Evolutionary conservation across 163 green algal genomes (phyloP).

Genomic region (Volvox carteri): DNA sequence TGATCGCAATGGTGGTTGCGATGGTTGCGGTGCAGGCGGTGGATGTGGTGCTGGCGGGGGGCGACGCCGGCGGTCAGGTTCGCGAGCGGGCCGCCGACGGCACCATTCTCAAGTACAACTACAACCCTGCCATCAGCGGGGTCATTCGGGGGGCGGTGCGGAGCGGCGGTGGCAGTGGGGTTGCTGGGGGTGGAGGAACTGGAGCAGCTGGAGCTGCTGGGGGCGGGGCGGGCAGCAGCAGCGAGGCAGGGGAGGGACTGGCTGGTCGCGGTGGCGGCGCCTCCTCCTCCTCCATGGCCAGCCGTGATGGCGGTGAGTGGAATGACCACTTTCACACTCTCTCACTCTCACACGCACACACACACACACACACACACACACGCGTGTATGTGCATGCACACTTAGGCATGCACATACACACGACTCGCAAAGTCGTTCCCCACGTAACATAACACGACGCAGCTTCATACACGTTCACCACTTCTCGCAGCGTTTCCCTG

Average conservation of each 20-base stretch:
- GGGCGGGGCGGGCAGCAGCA: not conserved
- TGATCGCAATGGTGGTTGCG: too few species aligned
- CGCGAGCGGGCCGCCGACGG: constrained; percentile 67
- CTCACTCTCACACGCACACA: too few species aligned
- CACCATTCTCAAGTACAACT: constrained; percentile 68
- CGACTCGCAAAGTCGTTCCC: too few species aligned
- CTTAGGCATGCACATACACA: too few species aligned
- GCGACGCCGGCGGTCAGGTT: constrained; percentile 63
- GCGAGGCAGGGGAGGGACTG: not conserved
- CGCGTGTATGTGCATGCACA: too few species aligned
- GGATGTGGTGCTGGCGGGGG: constrained; percentile 77
- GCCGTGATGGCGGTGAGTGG: not conserved
- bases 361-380: too few species aligned
- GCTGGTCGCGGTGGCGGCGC: not conserved
- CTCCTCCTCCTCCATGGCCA: not conserved
- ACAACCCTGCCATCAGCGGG: constrained; percentile 54
- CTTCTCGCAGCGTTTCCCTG: too few species aligned
- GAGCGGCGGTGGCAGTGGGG: not conserved
- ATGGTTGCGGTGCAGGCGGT: constrained; percentile 68
- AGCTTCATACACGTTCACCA: too few species aligned
- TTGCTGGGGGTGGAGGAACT: not conserved
- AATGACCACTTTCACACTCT: too few species aligned
- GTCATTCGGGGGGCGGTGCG: not conserved
- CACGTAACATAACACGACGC: too few species aligned
- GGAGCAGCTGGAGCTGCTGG: not conserved